phyloP scores from a whole-genome alignment of 805 yeast species.

The Zygosaccharomyces pseudorouxii region DNA sequence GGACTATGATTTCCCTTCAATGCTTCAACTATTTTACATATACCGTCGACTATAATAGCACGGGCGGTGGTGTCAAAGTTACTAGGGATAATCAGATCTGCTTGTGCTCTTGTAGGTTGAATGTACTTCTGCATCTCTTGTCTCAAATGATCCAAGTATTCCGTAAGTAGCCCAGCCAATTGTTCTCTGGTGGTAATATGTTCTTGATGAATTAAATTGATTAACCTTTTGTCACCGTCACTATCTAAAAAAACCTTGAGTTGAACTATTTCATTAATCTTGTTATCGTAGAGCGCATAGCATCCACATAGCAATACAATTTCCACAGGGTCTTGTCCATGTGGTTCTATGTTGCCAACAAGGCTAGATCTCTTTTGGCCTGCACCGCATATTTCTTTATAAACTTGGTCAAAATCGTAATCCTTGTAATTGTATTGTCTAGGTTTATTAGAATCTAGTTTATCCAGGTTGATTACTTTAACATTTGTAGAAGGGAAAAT shows the following conservation, averaged over 20 bases:
- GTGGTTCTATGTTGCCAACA: slow-evolving; percentile 8
- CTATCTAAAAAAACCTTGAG: slow-evolving; percentile 74
- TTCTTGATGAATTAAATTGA: slow-evolving; percentile 57
- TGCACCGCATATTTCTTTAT: slow-evolving; percentile 16
- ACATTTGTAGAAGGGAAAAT: slow-evolving; percentile 26
- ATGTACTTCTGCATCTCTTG: slow-evolving; percentile 32
- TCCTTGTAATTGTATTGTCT: slow-evolving; percentile 24
- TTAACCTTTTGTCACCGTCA: slow-evolving; percentile 78
- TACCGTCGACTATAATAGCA: slow-evolving; percentile 32
- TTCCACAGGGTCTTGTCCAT: slow-evolving; percentile 18
- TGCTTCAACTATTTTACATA: slow-evolving; percentile 28
- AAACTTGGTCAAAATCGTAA: slow-evolving; percentile 34
- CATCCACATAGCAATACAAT: slow-evolving; percentile 64
- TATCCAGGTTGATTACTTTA: slow-evolving; percentile 43
- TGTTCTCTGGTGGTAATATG: slow-evolving; percentile 14
- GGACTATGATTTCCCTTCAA: slow-evolving; percentile 13
- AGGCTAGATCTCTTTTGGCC: slow-evolving; percentile 10
- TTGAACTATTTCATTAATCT: slow-evolving; percentile 50
- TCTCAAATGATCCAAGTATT: slow-evolving; percentile 31
- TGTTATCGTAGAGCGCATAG: slow-evolving; percentile 67
- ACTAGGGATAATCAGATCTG: slow-evolving; percentile 34
- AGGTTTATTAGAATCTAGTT: slow-evolving; percentile 9
- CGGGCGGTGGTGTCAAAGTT: slow-evolving; percentile 27
- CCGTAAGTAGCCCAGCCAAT: slow-evolving; percentile 22
- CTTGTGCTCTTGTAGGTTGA: slow-evolving; percentile 29